Evolutionary conservation across 257 asterid species (phyloP).

Genomic region (Perilla frutescens): DNA sequence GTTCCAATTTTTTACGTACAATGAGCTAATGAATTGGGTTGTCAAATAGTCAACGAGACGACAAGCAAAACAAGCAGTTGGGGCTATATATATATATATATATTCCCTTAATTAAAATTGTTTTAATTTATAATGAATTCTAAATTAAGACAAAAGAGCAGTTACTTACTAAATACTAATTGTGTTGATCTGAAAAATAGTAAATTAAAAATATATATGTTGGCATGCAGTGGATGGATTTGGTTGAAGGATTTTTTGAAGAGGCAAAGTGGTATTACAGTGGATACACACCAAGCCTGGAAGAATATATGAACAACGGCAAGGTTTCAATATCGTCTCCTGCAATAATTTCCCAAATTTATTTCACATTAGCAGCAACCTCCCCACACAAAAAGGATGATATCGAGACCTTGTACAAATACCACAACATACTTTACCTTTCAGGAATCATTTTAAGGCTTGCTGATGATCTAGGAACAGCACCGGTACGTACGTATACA

Average conservation of each 20-base stretch:
- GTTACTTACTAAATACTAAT: too few relatives aligned
- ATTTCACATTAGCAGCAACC: conserved; percentile 30
- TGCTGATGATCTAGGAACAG: conserved; percentile 54
- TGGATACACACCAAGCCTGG: conserved; percentile 42
- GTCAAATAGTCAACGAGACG: too few relatives aligned
- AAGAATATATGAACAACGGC: conserved; percentile 49
- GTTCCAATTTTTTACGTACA: too few relatives aligned
- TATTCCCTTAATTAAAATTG: too few relatives aligned
- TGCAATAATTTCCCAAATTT: conserved; percentile 36
- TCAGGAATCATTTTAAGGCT: conserved; percentile 45
- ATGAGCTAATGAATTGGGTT: too few relatives aligned
- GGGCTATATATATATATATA: too few relatives aligned
- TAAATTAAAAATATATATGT: too few relatives aligned
- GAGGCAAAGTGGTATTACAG: conserved; percentile 52
- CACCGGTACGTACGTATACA: conserved; percentile 32
- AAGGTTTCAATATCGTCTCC: conserved; percentile 49
- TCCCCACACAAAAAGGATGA: conserved; percentile 31
- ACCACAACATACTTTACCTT: conserved; percentile 38
- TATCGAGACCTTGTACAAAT: conserved; percentile 22
- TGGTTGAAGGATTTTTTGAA: conserved; percentile 31
- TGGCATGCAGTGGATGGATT: conserved; percentile 41
- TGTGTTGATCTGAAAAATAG: too few relatives aligned
- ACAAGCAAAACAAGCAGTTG: too few relatives aligned
- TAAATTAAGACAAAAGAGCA: too few relatives aligned
- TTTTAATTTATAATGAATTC: too few relatives aligned